Conservation (phyloP, 2,329 filamentous ascomycete species). For the Penicillium sp. region DNA sequence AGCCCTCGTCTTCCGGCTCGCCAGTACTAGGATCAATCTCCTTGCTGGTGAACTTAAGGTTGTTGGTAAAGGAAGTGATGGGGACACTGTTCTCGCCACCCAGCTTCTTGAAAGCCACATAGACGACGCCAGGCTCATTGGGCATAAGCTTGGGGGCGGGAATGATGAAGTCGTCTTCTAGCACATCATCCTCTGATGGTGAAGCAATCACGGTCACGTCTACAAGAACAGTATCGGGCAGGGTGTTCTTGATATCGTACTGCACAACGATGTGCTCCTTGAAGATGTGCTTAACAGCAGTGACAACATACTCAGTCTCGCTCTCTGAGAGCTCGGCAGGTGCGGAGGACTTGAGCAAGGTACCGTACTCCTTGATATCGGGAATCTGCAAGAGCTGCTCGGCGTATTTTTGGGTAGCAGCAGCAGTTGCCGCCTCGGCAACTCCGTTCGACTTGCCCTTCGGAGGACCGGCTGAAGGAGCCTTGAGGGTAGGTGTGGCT, state of each 20-base stretch:
- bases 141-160: conserved; percentile 79
- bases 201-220: conserved; percentile 82
- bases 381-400: conserved; percentile 85
- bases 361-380: conserved; percentile 86
- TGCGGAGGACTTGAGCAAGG: conserved; percentile 85
- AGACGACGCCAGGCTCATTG: conserved; percentile 88
- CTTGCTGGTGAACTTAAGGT: conserved; percentile 95
- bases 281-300: conserved; percentile 94
- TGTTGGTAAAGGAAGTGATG: conserved; percentile 80
- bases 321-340: conserved; percentile 90
- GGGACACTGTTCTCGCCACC: conserved; percentile 76
- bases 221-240: conserved; percentile 85
- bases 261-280: conserved; percentile 95
- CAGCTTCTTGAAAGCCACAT: conserved; percentile 88
- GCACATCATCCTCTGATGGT: conserved; percentile 72
- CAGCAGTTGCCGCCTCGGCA: conserved; percentile 75
- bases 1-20: conserved; percentile 87
- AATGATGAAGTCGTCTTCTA: conserved; percentile 88
- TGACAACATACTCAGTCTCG: conserved; percentile 96
- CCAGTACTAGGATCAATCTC: conserved; percentile 94
- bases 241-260: conserved; percentile 96
- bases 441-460: conserved; percentile 69
- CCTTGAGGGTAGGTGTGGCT: conserved; percentile 89
- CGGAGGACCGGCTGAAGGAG: conserved; percentile 75
- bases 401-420: conserved; percentile 82